phyloP scores from a whole-genome alignment of 2,329 filamentous ascomycete species.

The Colletotrichum lindemuthianum region DNA sequence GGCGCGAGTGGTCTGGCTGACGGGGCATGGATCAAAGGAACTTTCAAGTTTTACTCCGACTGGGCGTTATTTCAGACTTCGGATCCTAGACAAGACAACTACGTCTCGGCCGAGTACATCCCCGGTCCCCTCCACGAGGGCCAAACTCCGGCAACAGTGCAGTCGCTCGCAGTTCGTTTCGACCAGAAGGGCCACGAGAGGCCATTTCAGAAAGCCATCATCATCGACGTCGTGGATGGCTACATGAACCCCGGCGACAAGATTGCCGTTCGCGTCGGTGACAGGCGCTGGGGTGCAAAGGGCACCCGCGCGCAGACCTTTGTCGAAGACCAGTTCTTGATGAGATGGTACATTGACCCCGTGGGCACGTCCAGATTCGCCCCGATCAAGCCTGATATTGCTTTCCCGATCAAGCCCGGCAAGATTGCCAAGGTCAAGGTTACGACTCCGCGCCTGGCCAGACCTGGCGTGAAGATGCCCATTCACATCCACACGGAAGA shows the following conservation, averaged over 20 bases:
- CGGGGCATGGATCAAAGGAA: slow-evolving; percentile 50
- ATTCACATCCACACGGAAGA: slow-evolving; percentile 42
- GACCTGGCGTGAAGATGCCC: slow-evolving; percentile 37
- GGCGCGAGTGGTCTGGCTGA: slow-evolving; percentile 46
- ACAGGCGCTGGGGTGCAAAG: slow-evolving; percentile 43
- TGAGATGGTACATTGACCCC: slow-evolving; percentile 50
- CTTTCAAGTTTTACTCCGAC: slow-evolving; percentile 51
- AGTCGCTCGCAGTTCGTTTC: slow-evolving; percentile 45
- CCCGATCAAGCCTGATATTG: slow-evolving; percentile 46
- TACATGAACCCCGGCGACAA: slow-evolving; percentile 49
- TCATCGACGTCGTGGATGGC: slow-evolving; percentile 48
- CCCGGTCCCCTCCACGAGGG: slow-evolving; percentile 40
- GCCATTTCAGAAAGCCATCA: slow-evolving; percentile 50
- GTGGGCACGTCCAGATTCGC: slow-evolving; percentile 48
- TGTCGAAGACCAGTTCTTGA: slow-evolving; percentile 46
- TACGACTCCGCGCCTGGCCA: slow-evolving; percentile 38
- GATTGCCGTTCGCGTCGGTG: slow-evolving; percentile 46
- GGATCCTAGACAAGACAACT: slow-evolving; percentile 43
- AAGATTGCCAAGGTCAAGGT: slow-evolving; percentile 36
- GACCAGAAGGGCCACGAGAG: slow-evolving; percentile 51
- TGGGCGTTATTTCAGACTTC: slow-evolving; percentile 49
- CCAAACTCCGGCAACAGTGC: slow-evolving; percentile 47
- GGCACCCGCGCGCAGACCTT: slow-evolving; percentile 48
- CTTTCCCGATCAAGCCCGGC: slow-evolving; percentile 40
- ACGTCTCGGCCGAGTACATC: slow-evolving; percentile 46